Evolutionary conservation across 495 filamentous ascomycete genomes (phyloP), one percentile per base, ranked within the genome.

Genomic region (Poronia punctata): DNA sequence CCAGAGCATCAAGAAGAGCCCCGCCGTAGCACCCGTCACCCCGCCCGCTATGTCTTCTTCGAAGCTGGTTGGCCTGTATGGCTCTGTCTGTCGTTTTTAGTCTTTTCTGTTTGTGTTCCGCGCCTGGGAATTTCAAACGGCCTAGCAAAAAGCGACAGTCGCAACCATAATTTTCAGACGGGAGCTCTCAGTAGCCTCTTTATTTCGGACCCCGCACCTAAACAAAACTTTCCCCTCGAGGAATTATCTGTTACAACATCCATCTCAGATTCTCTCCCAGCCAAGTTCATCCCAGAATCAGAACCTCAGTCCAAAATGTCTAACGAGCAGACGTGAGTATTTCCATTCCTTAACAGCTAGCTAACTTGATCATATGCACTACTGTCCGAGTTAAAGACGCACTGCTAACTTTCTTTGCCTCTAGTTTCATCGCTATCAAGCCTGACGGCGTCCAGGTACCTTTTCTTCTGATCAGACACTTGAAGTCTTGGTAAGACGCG

Each of bases 381-480:
- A n/a, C n/a, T n/a, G n/a, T n/a, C n/a, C n/a, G n/a, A n/a, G n/a
- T n/a, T n/a, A n/a, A n/a, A n/a, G n/a, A n/a, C n/a, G 46, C 51
- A 52, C 49, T 62, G 49, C 62, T 50, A 50, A 66, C 76, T 80
- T 62, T 83, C 50, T 40, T 45, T 46, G 36, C 56, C 43, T 48
- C 46, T 56, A 96, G 88, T 70, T 96, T 96, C 83, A 95, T 96
- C 78, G 89, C 89, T 60, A 83, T 96, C 80, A 96, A 96, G 86
- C 89, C 89, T 59, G 89, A 96, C 72, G 92, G 92, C 68, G 92
- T 98, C 75, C 92, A 96, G 80, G 88, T 94, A 82, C 49, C 45
- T 27, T 39, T 39, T 26, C 40, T 38, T 21, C 10, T 38, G 30
- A 3, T 31, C 42, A 35, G 12, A 20, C 25, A 33, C 32, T 12